Evolutionary conservation across 1,284 basidiomycete genomes (phyloP), one percentile per base, ranked within the genome.

Genomic region (Moesziomyces sp.): DNA sequence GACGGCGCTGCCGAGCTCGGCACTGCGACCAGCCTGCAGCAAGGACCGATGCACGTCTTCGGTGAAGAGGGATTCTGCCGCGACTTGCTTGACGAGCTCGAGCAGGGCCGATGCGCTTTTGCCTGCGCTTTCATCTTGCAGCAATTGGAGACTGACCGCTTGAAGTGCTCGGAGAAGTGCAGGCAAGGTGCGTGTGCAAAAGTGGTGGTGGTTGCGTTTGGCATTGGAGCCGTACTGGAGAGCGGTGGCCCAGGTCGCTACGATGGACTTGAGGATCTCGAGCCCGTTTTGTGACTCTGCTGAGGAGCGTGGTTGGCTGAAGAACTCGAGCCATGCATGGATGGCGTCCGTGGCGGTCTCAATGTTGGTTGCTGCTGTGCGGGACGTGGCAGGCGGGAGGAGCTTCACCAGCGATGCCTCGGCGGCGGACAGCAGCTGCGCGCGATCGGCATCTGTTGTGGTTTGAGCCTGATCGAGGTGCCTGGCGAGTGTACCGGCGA

Each of bases 181-280:
- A 1, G 57, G 48, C 1, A 79, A 38, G 10, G 62, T 55, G 23
- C 42, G 55, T 24, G 11, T 49, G 40, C 68, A 48, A 52, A 79
- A 77, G 43, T 68, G 64, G 34, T 75, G 74, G 45, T 67, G 58
- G 19, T 75, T 77, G 35, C 77, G 72, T 48, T 76, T 78, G 40
- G 68, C 71, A 19, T 80, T 80, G 1, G 60, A 49, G 18, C 78
- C 78, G 19, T 76, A 74, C 48, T 70, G 71, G 3, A 80, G 46
- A 0, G 74, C 59, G 1, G 61, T 66, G 0, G 42, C 46, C 76
- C 76, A 80, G 16, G 55, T 61, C 0, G 46, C 13, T 3, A 58
- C 52, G n/a, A 78, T 58, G 10, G 71, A 21, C 3, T 52, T 45
- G 9, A 74, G 58, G 11, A 76, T 44, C 1, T 19, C 34, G 13